Evolutionary conservation across 1,139 yeast species (phyloP), one percentile per base, ranked within the genome.

Genomic region (Kurtzmaniella natalensis): DNA sequence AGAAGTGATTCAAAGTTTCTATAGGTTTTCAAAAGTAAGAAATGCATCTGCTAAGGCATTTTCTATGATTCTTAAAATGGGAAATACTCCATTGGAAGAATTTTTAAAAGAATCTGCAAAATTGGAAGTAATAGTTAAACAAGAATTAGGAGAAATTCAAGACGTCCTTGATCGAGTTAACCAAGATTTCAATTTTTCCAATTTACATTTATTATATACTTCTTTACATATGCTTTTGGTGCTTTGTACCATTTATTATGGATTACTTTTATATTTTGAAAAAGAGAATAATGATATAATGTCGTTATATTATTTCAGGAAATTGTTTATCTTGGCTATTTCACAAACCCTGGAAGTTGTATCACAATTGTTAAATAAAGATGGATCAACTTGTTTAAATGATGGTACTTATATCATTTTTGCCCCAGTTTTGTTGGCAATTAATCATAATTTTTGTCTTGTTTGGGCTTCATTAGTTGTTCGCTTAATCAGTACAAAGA

Each of bases 1-100:
- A 16, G 48, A 47, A 14, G 52, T 50, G 2, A 35, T 49, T 3
- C 9, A 19, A 15, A 18, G 28, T 15, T 35, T 35, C 13, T 15
- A 28, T 4, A 13, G n/a, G 4, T 28, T 32, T 20, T 31, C 33
- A n/a, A 20, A 25, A 10, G 14, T 35, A 4, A 26, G 38, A 11
- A 22, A 32, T 10, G 31, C 30, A 2, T 13, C 25, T 8, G 13
- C 18, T 3, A 29, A 24, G 4, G 21, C 32, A 5, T 15, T 35
- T n/a, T 21, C 23, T 5, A 15, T 29, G 7, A 11, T 35, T 4
- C 18, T 35, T 8, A 29, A 32, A 7, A 21, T 25, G 21, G 24
- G 30, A n/a, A 20, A 29, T n/a, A 23, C 32, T 9, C 33, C 38
- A 4, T 14, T 35, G n/a, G n/a, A 9, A 10, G 21, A 27, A 8